Percentiles rank a stretch among this genome's conserved stretches.
Conservation (phyloP, 179 eudicot genomes). For the Pouteria campechiana region DNA sequence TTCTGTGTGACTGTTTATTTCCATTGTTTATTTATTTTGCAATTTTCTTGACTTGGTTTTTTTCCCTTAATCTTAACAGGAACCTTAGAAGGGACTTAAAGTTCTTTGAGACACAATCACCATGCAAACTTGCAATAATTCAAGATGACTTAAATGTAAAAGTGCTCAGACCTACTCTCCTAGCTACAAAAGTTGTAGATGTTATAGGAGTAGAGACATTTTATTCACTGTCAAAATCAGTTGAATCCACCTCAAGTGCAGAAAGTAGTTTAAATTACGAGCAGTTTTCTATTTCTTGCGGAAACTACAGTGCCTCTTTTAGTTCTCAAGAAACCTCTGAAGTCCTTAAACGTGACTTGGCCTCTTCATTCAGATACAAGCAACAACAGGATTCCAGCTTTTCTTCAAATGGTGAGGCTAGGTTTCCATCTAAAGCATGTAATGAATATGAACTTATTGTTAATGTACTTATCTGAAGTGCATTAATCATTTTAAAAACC, state of each 20-base stretch:
- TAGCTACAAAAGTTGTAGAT: slow-evolving; percentile 12
- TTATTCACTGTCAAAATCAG: slow-evolving; percentile 20
- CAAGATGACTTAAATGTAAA: slow-evolving; percentile 18
- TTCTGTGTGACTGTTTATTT: too few relatives aligned
- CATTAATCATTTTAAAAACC: too few relatives aligned
- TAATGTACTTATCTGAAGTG: too few relatives aligned
- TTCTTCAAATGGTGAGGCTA: slow-evolving; percentile 4
- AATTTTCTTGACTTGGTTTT: background rate
- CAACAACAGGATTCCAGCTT: slow-evolving; percentile 5
- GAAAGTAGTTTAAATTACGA: slow-evolving; percentile 10
- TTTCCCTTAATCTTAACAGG: slow-evolving; percentile 13
- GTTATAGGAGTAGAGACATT: slow-evolving; percentile 14
- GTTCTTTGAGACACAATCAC: slow-evolving; percentile 19
- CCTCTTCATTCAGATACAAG: slow-evolving; percentile 6
- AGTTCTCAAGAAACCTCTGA: slow-evolving; percentile 16
- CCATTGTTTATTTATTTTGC: background rate
- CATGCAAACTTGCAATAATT: slow-evolving; percentile 25
- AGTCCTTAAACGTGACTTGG: slow-evolving; percentile 5
- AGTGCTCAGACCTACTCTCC: slow-evolving; percentile 3
- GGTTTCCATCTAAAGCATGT: slow-evolving; percentile 6
- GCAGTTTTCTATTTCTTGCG: slow-evolving; percentile 8
- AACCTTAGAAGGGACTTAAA: slow-evolving; percentile 22
- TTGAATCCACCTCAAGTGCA: slow-evolving; percentile 12
- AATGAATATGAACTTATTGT: background rate
- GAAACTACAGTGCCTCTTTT: slow-evolving; percentile 9